Evolutionary conservation across 2,329 filamentous ascomycete species (phyloP), one percentile per base, ranked within the genome.

Genomic region (Sarocladium strictum): DNA sequence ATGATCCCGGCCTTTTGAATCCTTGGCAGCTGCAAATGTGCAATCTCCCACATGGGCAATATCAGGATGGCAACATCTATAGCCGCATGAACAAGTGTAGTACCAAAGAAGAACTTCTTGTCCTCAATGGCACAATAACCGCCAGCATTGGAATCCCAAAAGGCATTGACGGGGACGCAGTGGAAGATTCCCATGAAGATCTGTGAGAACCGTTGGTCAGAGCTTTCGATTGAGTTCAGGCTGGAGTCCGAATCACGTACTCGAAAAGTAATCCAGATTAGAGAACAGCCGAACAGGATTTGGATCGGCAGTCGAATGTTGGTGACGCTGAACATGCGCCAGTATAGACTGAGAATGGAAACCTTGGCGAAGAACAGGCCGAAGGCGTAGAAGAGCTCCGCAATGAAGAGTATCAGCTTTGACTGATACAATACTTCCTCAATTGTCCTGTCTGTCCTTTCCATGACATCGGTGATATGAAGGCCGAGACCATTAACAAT

Each of bases 131-230:
- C 56, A 55, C 66, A 69, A 11, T 57, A 55, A 14, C 53, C 53
- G 3, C 58, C 62, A 23, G 64, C 57, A 11, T 40, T 53, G 4
- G 55, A 54, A 19, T 63, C 58, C 65, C 65, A 69, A 52, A 65
- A 68, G 10, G 58, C 60, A n/a, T 63, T 58, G 7, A 68, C 57
- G 1, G 66, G 66, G 3, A 63, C 40, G 55, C 65, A 67, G 49
- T 64, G 62, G 54, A 66, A 66, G 21, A 65, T 62, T 3, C 58
- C 60, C 14, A 66, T 55, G 47, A 66, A 62, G 2, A 62, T 64
- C 53, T 47, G 23, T n/a, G n/a, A n/a, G n/a, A n/a, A n/a, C n/a
- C n/a, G n/a, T n/a, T n/a, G n/a, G n/a, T n/a, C n/a, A n/a, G n/a
- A n/a, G n/a, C n/a, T 33, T 9, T 33, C 15, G 32, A 33, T 33